Evolutionary conservation across 2,329 filamentous ascomycete genomes (phyloP).

Genomic region (Zymoseptoria brevis): DNA sequence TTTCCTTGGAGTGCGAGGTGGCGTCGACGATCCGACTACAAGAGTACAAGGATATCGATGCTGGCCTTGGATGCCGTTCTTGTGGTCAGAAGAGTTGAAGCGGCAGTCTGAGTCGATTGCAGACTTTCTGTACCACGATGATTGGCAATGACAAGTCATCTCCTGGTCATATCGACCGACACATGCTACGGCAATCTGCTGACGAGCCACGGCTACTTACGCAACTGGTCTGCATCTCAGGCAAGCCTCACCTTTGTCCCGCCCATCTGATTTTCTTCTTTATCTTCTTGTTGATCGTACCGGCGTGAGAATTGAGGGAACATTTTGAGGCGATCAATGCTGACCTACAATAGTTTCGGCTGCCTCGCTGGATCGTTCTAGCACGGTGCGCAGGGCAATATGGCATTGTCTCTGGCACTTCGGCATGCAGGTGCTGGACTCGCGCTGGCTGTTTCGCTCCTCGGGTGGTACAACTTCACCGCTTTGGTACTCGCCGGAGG

Average conservation of each 20-base stretch:
- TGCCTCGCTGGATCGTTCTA: background rate
- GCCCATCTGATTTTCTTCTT: no score
- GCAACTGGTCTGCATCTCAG: no score
- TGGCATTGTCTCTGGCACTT: background rate
- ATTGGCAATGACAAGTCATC: no score
- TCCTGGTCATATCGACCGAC: no score
- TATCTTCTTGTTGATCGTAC: slow-evolving; percentile 7
- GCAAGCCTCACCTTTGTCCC: no score
- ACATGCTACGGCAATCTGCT: no score
- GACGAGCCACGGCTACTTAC: background rate
- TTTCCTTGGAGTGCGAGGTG: background rate
- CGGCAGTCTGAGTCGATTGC: no score
- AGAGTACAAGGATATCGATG: background rate
- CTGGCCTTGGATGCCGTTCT: no score
- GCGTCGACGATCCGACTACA: background rate
- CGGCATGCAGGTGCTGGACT: background rate
- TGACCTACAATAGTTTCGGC: background rate
- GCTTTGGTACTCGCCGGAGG: background rate
- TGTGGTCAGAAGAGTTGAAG: no score
- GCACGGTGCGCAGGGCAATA: background rate
- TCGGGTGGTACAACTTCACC: background rate
- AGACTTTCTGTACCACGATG: no score
- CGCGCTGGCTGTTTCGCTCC: background rate
- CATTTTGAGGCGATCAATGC: background rate
- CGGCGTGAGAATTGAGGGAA: background rate